phyloP scores from a whole-genome alignment of 805 yeast genomes.

The Wickerhamiella lipophila region DNA sequence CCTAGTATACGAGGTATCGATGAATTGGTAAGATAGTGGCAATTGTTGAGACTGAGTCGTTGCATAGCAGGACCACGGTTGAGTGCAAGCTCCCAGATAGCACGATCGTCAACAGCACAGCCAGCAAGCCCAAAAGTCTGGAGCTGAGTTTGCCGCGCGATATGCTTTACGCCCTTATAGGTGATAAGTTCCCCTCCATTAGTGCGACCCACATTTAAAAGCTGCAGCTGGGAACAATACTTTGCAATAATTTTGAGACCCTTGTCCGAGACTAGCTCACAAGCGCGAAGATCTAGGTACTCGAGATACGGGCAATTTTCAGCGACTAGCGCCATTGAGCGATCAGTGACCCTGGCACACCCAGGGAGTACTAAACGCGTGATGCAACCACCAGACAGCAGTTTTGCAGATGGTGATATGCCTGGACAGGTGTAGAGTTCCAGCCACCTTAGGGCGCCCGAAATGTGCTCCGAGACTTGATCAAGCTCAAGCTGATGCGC shows the following conservation, averaged over 20 bases:
- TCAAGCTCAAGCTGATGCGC: slow-evolving; percentile 45
- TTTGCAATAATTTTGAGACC: slow-evolving; percentile 59
- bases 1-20: slow-evolving; percentile 44
- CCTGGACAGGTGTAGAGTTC: slow-evolving; percentile 78
- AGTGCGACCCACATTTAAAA: slow-evolving; percentile 74
- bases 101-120: slow-evolving; percentile 60
- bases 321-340: slow-evolving; percentile 41
- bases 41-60: slow-evolving; percentile 64
- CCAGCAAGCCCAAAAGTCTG: slow-evolving; percentile 83
- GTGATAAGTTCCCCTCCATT: slow-evolving; percentile 53
- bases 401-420: slow-evolving; percentile 40
- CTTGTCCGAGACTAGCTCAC: slow-evolving; percentile 62
- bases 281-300: slow-evolving; percentile 68
- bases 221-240: slow-evolving; percentile 42
- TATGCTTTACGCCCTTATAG: slow-evolving; percentile 48
- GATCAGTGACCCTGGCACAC: slow-evolving; percentile 47
- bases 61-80: slow-evolving; percentile 39
- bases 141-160: slow-evolving; percentile 45
- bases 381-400: slow-evolving; percentile 35
- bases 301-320: slow-evolving; percentile 45
- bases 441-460: slow-evolving; percentile 47
- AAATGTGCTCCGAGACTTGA: slow-evolving; percentile 32
- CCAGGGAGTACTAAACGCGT: slow-evolving; percentile 56
- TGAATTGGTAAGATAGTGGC: slow-evolving; percentile 45
- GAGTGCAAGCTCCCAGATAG: slow-evolving; percentile 68